These are phyloP conservation scores for Lathyrus oleraceus DNA, from an alignment of 306 rosid genomes.

Conservation along the genomic window DNA sequence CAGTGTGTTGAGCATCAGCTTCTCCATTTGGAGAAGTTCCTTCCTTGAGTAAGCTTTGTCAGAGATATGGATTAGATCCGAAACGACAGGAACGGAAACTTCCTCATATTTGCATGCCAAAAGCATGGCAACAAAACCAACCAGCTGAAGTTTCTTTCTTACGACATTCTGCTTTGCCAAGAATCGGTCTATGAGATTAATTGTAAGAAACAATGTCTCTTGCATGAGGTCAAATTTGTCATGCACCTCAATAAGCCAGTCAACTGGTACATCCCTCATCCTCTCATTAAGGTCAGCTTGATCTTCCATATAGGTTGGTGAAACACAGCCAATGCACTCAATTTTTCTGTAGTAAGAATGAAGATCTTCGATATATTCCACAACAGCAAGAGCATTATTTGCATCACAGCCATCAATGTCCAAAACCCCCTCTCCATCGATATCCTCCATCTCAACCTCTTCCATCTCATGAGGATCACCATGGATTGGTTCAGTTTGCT, in stretches of 20 bases:
- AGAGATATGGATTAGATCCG: conserved; percentile 83
- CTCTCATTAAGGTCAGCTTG: conserved; percentile 84
- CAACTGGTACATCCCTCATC: conserved; percentile 87
- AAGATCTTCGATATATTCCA: conserved; percentile 79
- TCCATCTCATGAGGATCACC: conserved; percentile 59
- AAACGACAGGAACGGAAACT: conserved; percentile 77
- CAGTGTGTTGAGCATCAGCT: conserved; percentile 68
- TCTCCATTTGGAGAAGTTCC: conserved; percentile 90
- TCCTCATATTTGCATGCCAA: conserved; percentile 98
- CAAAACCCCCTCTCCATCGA: conserved; percentile 56
- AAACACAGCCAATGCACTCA: conserved; percentile 69
- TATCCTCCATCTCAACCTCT: conserved; percentile 96
- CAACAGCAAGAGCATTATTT: conserved; percentile 70
- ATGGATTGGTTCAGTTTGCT: conserved; percentile 42
- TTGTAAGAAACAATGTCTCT: conserved; percentile 88
- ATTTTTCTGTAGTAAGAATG: conserved; percentile 60
- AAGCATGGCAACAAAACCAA: conserved; percentile 96
- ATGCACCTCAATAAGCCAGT: conserved; percentile 99
- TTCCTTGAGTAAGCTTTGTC: conserved; percentile 85
- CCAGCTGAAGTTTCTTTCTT: conserved; percentile 95
- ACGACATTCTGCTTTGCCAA: conserved; percentile 59
- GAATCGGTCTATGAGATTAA: conserved; percentile 84
- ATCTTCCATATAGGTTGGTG: conserved; percentile 64
- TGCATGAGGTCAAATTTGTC: conserved; percentile 88
- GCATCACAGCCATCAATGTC: conserved; percentile 70